Conservation (phyloP, 2,329 filamentous ascomycete species). For the Beauveria pseudobassiana region DNA sequence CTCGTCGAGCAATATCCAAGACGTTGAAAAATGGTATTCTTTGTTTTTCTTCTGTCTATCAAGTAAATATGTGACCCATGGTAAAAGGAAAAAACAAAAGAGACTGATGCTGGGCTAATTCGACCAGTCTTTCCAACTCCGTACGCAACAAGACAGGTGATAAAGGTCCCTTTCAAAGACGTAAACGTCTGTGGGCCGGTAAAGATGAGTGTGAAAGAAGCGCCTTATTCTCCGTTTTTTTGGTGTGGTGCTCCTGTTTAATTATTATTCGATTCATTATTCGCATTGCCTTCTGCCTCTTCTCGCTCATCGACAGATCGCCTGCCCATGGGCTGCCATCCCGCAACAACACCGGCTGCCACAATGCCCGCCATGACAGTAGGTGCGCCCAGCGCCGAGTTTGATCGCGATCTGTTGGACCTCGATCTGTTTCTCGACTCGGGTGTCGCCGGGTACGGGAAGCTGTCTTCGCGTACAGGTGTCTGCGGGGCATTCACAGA, state of each 20-base stretch:
- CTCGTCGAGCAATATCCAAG: neutral
- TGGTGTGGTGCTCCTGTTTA: neutral
- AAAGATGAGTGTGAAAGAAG: neutral
- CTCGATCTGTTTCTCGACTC: slow-evolving; percentile 59
- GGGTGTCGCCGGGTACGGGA: slow-evolving; percentile 44
- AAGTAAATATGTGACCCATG: neutral
- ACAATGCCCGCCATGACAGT: slow-evolving; percentile 80
- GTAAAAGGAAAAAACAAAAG: neutral
- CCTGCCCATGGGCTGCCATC: slow-evolving; percentile 65
- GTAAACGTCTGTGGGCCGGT: neutral
- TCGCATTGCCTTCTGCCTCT: slow-evolving; percentile 9
- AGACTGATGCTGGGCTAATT: neutral
- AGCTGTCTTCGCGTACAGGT: slow-evolving; percentile 51
- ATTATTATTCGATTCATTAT: slow-evolving; percentile 1
- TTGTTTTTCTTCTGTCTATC: neutral
- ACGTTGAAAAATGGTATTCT: neutral
- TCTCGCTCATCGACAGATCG: slow-evolving; percentile 21
- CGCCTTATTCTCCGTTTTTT: slow-evolving; percentile 5
- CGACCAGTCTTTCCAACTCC: neutral
- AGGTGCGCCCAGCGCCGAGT: slow-evolving; percentile 66
- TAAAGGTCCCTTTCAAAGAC: neutral
- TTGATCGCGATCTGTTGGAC: slow-evolving; percentile 57
- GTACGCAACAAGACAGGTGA: neutral
- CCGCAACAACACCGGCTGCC: slow-evolving; percentile 66
- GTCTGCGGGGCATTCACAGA: slow-evolving; percentile 55